Evolutionary conservation across 768 basidiomycete genomes (phyloP), one percentile per base, ranked within the genome.

Genomic region (Tricholomella constricta): DNA sequence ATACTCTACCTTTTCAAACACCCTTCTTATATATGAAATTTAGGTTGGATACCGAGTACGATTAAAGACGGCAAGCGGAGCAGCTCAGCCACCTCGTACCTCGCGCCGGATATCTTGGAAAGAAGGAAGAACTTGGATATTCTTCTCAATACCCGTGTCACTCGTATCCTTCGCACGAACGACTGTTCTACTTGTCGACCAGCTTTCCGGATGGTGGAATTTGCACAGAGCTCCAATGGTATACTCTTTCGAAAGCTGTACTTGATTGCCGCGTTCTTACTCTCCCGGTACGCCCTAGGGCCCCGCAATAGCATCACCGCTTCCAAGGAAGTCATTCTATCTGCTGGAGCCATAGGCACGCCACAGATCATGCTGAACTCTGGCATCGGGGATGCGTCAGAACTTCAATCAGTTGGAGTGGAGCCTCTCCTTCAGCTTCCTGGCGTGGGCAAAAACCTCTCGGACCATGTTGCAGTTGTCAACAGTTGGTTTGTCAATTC

Each of bases 311-410:
- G 25, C 6, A 41, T 68, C 20, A 62, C 52, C 5, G 84, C 82
- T 0, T 63, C 61, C 51, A 81, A 79, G 54, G 84, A 85, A 58
- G 71, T 85, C 36, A 73, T 86, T 6, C 60, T 85, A 8, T 67
- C 65, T 1, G 71, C 70, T 11, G 74, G 74, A 9, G 54, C 67
- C 3, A 57, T 72, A 40, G 69, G 64, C 14, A 70, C 69, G 4
- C 70, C 72, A 0, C 60, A 65, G 6, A 60, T 73, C 26, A 57
- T 73, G 2, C 45, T 69, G 31, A 59, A 64, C 14, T 71, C 69
- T 20, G 72, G 72, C n/a, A 72, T 75, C 36, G 73, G 73, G 3
- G 57, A 64, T 29, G 27, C 40, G 10, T 12, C 46, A 17, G 62
- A 58, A 26, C 62, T 71, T 1, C 7, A 32, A 2, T 38, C 37